phyloP scores from a whole-genome alignment of 2,329 filamentous ascomycete genomes.

The Boeremia exigua region DNA sequence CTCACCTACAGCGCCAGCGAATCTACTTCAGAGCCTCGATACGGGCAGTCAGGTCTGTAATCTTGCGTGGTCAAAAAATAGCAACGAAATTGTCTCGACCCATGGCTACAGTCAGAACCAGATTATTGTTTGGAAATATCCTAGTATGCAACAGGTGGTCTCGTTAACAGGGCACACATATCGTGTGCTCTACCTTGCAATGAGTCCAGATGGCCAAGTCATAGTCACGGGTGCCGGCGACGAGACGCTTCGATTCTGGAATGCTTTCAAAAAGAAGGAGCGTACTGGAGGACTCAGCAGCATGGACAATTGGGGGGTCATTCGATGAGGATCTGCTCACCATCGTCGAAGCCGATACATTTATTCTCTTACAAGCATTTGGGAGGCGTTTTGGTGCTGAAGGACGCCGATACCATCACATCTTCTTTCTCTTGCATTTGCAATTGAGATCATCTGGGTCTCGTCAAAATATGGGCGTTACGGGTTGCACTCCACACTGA shows the following conservation, averaged over 20 bases:
- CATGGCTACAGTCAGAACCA: conserved; percentile 98
- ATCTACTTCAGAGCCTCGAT: conserved; percentile 78
- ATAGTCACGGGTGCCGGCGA: conserved; percentile 97
- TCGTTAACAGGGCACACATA: conserved; percentile 96
- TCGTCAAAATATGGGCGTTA: conserved; percentile 9
- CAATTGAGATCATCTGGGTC: conserved; percentile 13
- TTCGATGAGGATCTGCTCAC: conserved; percentile 60
- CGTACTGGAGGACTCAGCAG: conserved; percentile 63
- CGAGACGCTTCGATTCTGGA: conserved; percentile 96
- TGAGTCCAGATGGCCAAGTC: conserved; percentile 93
- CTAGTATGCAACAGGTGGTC: conserved; percentile 95
- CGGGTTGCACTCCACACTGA: conserved; percentile 1
- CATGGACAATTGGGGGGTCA: conserved; percentile 82
- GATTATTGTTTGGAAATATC: conserved; percentile 99
- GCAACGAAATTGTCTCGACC: conserved; percentile 95
- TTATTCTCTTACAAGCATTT: conserved; percentile 10
- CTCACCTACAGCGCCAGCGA: conserved; percentile 47
- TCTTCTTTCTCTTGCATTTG: conserved; percentile 13
- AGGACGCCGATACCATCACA: conserved; percentile 18
- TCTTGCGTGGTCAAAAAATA: conserved; percentile 95
- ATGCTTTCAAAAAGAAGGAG: conserved; percentile 85
- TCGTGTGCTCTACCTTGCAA: conserved; percentile 92
- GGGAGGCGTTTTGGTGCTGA: conserved; percentile 13
- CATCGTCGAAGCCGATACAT: neutral
- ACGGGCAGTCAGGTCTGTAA: conserved; percentile 99